Percentiles rank a stretch among this genome's conserved stretches.
These are phyloP conservation scores for Globisporangium nunn DNA, from an alignment of 352 stramenopile genomes.

Conservation along the genomic window DNA sequence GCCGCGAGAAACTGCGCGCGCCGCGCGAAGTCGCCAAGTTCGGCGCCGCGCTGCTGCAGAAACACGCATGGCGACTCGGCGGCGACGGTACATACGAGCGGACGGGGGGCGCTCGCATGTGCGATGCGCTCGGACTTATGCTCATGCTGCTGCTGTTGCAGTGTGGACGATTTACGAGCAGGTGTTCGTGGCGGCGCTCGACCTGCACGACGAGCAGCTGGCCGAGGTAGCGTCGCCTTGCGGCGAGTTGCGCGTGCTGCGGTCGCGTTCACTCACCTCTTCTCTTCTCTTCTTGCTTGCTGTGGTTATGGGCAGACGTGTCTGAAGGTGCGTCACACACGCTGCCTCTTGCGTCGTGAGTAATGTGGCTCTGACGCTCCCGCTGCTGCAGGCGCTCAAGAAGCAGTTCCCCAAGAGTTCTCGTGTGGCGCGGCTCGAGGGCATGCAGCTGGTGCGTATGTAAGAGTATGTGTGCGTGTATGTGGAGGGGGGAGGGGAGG, in stretches of 20 bases:
- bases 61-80: constrained; percentile 44
- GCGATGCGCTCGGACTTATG: background rate
- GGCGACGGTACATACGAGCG: constrained; percentile 27
- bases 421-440: constrained; percentile 44
- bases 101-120: background rate
- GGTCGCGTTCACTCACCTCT: background rate
- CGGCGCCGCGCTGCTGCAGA: constrained; percentile 36
- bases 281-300: constrained; percentile 9
- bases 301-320: constrained; percentile 1
- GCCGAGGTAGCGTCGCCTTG: constrained; percentile 13
- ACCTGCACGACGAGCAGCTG: constrained; percentile 52
- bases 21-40: constrained; percentile 29
- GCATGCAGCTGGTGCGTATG: constrained; percentile 34
- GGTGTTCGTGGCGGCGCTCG: constrained; percentile 52
- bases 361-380: background rate
- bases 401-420: constrained; percentile 55
- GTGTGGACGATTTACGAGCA: constrained; percentile 69
- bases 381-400: constrained; percentile 24
- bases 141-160: constrained; percentile 9
- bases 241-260: background rate
- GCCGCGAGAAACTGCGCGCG: constrained; percentile 53
- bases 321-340: constrained; percentile 8
- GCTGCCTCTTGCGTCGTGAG: no score
- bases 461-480: background rate
- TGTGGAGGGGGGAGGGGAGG: no score